A percentile compares a stretch with the other conserved stretches of the same genome.
Evolutionary conservation across 1,284 basidiomycete genomes (phyloP).

Genomic region (Tremellales sp.): DNA sequence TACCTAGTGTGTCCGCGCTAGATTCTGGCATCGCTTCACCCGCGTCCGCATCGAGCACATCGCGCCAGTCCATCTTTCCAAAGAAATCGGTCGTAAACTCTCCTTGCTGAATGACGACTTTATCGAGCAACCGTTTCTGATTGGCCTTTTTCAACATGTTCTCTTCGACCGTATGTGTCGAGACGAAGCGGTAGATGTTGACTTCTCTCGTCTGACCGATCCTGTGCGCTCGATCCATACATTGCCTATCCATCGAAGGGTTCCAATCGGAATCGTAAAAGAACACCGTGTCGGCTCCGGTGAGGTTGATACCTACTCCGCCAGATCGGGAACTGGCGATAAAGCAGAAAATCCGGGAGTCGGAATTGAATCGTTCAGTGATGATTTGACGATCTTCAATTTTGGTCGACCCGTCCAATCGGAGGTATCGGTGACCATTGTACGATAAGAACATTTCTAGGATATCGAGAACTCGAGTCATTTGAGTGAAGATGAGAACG

Average conservation of each 20-base stretch:
- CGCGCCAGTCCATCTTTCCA: slow-evolving; percentile 70
- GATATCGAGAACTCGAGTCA: slow-evolving; percentile 92
- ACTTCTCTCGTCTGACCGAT: slow-evolving; percentile 97
- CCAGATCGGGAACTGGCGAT: slow-evolving; percentile 91
- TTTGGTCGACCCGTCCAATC: slow-evolving; percentile 90
- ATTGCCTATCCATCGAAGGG: slow-evolving; percentile 94
- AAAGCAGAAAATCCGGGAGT: slow-evolving; percentile 84
- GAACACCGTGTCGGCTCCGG: slow-evolving; percentile 94
- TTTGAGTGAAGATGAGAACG: slow-evolving; percentile 93
- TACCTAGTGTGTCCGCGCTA: background rate
- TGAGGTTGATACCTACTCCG: slow-evolving; percentile 92
- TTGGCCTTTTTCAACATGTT: slow-evolving; percentile 94
- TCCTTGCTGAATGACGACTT: slow-evolving; percentile 88
- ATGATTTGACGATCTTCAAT: slow-evolving; percentile 94
- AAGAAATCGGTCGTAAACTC: slow-evolving; percentile 66
- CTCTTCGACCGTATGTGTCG: slow-evolving; percentile 79
- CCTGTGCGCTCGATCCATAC: slow-evolving; percentile 73
- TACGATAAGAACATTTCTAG: slow-evolving; percentile 89
- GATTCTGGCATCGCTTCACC: slow-evolving; percentile 42
- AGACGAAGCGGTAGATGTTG: slow-evolving; percentile 94
- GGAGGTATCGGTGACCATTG: slow-evolving; percentile 88
- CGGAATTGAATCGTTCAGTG: slow-evolving; percentile 94
- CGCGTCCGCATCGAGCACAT: slow-evolving; percentile 61
- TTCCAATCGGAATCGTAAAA: slow-evolving; percentile 95
- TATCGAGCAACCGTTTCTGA: slow-evolving; percentile 87